A percentile compares a stretch with the other conserved stretches of the same genome.
Evolutionary conservation across 331 rosid genomes (phyloP).

Genomic region (Rosa hybrid): DNA sequence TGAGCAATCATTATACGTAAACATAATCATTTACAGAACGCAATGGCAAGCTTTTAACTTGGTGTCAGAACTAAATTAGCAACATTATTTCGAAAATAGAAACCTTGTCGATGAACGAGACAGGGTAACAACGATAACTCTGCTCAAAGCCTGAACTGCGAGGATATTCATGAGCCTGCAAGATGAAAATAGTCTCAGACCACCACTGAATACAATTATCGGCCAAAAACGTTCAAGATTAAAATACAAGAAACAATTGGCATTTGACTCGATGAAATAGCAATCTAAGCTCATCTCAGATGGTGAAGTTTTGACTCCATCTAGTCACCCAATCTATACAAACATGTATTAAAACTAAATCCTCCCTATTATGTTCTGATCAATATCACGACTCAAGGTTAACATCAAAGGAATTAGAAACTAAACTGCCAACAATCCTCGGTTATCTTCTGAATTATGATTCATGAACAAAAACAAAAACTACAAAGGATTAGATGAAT

Average conservation of each 20-base stretch:
- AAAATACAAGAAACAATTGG: not conserved
- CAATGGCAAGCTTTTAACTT: not conserved
- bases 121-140: conserved; percentile 34
- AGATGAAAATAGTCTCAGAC: conserved; percentile 11
- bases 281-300: not conserved
- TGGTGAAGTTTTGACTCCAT: not conserved
- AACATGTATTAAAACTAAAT: not conserved
- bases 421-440: not conserved
- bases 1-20: not conserved
- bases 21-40: not conserved
- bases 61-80: not conserved
- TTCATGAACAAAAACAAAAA: conserved; percentile 6
- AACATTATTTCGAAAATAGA: not conserved
- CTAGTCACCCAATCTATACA: not conserved
- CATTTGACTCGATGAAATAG: not conserved
- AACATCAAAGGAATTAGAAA: not conserved
- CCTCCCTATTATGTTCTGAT: not conserved
- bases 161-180: conserved; percentile 26
- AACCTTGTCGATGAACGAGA: conserved; percentile 42
- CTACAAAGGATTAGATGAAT: not conserved
- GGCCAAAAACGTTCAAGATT: not conserved
- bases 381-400: not conserved
- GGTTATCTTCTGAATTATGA: not conserved
- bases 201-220: not conserved
- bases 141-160: conserved; percentile 30